These are phyloP conservation scores for Cruciata laevipes DNA, from an alignment of 257 asterid species.

Conservation along the genomic window DNA sequence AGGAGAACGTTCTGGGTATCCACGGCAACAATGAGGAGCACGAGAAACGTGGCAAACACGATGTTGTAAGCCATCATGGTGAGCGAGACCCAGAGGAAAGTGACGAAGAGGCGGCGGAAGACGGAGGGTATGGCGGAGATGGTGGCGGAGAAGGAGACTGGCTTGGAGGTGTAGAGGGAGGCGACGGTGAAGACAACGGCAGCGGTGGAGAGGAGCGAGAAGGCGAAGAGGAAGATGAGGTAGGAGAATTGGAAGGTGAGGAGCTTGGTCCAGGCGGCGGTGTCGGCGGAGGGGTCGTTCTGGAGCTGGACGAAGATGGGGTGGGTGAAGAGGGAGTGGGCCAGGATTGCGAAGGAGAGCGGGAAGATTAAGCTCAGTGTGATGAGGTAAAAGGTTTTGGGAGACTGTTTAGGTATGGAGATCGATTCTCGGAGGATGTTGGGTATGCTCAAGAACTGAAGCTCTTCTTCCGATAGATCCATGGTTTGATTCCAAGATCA, in stretches of 20 bases:
- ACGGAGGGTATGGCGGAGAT: slow-evolving; percentile 77
- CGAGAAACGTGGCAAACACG: slow-evolving; percentile 53
- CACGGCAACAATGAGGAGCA: slow-evolving; percentile 56
- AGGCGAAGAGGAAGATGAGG: slow-evolving; percentile 73
- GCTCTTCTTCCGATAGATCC: slow-evolving; percentile 84
- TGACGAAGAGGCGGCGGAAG: slow-evolving; percentile 64
- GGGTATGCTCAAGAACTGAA: slow-evolving; percentile 54
- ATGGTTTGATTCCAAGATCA: slow-evolving; percentile 14
- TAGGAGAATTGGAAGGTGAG: slow-evolving; percentile 65
- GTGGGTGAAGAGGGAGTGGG: slow-evolving; percentile 88
- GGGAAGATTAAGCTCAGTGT: slow-evolving; percentile 77
- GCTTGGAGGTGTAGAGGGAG: slow-evolving; percentile 75
- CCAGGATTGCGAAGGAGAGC: slow-evolving; percentile 83
- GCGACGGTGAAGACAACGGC: slow-evolving; percentile 95
- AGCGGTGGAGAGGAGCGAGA: slow-evolving; percentile 84
- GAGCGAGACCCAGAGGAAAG: slow-evolving; percentile 74
- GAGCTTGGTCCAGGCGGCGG: slow-evolving; percentile 76
- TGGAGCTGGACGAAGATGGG: slow-evolving; percentile 68
- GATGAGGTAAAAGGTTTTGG: slow-evolving; percentile 70
- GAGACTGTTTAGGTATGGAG: slow-evolving; percentile 74
- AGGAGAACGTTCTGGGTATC: slow-evolving; percentile 49
- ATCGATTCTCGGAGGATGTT: slow-evolving; percentile 65
- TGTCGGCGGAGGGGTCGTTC: slow-evolving; percentile 33
- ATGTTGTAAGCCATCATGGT: slow-evolving; percentile 55
- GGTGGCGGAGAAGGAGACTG: slow-evolving; percentile 67